These are phyloP conservation scores for Poterioochromonas sp. DNA, from an alignment of 352 stramenopile species.

Conservation along the genomic window DNA sequence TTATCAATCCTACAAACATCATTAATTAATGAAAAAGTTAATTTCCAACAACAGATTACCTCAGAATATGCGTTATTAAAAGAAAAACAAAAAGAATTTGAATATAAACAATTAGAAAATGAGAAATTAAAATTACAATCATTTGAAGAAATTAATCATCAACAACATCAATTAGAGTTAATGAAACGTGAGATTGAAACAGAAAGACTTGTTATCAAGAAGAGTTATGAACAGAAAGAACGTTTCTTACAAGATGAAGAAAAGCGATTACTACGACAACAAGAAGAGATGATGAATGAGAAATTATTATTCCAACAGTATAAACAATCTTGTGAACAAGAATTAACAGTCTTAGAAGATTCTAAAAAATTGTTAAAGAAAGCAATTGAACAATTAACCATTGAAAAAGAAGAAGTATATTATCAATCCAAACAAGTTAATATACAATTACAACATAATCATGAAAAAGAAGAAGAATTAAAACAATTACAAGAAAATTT, in stretches of 20 bases:
- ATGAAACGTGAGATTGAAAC: not conserved
- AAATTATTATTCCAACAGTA: not conserved
- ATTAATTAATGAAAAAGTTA: not conserved
- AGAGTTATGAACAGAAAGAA: not conserved
- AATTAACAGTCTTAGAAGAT: not conserved
- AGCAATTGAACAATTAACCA: not conserved
- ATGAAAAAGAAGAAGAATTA: not conserved
- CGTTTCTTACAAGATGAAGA: not conserved
- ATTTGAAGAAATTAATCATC: not conserved
- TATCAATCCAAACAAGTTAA: not conserved
- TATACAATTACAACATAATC: constrained; percentile 8
- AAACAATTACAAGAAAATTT: not conserved
- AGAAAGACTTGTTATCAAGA: not conserved
- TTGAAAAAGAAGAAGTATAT: not conserved
- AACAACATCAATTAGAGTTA: not conserved
- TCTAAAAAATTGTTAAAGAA: not conserved
- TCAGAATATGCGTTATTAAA: not conserved
- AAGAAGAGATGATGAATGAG: not conserved
- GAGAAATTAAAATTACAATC: not conserved
- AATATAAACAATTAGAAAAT: not conserved
- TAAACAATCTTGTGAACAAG: not conserved
- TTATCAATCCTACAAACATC: not conserved
- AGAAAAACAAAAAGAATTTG: not conserved
- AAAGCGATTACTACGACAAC: not conserved
- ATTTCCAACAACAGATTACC: not conserved